Percentiles rank a stretch among this genome's conserved stretches.
Evolutionary conservation across 192 early-diverging fungal species (phyloP).

Genomic region (Geosiphon pyriformis): DNA sequence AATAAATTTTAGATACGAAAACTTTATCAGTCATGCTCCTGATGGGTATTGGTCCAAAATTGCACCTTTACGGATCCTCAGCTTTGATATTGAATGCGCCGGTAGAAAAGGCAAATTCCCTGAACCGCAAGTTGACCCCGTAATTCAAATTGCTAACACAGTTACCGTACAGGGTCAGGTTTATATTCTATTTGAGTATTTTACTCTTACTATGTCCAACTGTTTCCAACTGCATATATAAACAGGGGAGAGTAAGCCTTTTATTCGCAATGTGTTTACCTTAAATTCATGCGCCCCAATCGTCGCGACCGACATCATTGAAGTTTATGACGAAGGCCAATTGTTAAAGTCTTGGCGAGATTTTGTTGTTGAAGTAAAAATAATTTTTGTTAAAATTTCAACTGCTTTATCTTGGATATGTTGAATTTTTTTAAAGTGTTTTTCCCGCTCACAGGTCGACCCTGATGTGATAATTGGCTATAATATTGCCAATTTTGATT

Average conservation of each 20-base stretch:
- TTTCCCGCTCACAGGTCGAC: constrained; percentile 73
- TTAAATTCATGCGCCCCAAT: constrained; percentile 89
- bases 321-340: constrained; percentile 73
- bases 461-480: constrained; percentile 95
- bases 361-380: constrained; percentile 68
- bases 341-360: constrained; percentile 79
- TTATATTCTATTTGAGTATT: background rate
- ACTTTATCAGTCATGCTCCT: constrained; percentile 78
- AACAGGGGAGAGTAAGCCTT: constrained; percentile 76
- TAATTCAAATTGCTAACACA: constrained; percentile 97
- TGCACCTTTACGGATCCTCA: constrained; percentile 89
- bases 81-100: constrained; percentile 98
- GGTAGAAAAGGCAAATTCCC: constrained; percentile 95
- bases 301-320: constrained; percentile 79
- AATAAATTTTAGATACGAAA: constrained; percentile 63
- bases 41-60: constrained; percentile 90
- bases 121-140: constrained; percentile 83
- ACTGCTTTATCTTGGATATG: no score
- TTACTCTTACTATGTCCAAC: background rate
- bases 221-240: no score
- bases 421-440: no score
- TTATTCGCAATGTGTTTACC: constrained; percentile 92
- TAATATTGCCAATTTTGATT: constrained; percentile 96
- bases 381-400: no score
- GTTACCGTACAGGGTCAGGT: constrained; percentile 78